These are phyloP conservation scores for Petunia hybrid DNA, from an alignment of 305 asterid species.

Conservation along the genomic window DNA sequence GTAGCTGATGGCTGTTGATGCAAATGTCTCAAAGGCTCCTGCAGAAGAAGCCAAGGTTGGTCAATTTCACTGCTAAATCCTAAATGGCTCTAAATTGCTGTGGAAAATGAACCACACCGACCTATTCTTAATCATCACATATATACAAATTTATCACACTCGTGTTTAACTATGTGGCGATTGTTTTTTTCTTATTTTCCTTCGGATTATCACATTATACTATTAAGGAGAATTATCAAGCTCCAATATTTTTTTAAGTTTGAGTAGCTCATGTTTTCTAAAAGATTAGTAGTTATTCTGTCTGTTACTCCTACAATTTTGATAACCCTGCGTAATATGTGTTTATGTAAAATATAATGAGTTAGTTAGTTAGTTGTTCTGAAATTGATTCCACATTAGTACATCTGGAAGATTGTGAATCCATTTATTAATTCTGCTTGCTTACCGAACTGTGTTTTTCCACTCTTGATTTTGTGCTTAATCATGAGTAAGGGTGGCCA, in stretches of 20 bases:
- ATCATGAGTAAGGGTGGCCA: background rate
- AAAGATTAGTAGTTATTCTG: background rate
- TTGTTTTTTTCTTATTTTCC: background rate
- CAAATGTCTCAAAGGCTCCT: background rate
- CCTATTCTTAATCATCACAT: background rate
- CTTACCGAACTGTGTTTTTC: background rate
- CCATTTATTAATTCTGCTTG: background rate
- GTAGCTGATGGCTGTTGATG: background rate
- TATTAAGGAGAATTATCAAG: too few relatives aligned
- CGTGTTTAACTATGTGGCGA: background rate
- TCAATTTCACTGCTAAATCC: background rate
- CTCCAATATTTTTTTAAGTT: too few relatives aligned
- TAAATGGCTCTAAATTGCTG: background rate
- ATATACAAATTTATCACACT: background rate
- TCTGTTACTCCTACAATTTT: background rate
- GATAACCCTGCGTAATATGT: background rate
- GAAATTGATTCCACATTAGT: background rate
- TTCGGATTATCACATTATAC: background rate
- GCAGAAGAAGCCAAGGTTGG: background rate
- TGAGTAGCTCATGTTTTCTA: background rate
- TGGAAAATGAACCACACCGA: background rate
- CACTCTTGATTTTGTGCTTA: background rate
- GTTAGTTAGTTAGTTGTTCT: background rate
- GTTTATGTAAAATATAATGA: background rate
- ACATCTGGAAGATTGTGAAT: background rate